Conservation (phyloP, 768 basidiomycete genomes). For the Trametes sanguinea region DNA sequence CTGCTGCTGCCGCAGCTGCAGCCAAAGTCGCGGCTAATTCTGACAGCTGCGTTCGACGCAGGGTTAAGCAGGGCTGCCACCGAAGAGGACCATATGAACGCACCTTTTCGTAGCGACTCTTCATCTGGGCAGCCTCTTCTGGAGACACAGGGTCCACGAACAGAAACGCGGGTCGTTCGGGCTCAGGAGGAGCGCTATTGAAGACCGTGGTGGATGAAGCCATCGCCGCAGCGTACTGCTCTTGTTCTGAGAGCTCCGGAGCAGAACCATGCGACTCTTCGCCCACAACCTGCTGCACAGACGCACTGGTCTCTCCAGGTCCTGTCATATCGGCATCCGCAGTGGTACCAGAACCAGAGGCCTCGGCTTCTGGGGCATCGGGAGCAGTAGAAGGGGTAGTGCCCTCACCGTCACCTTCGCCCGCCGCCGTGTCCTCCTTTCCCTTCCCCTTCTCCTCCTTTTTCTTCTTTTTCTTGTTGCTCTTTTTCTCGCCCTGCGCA, state of each 20-base stretch:
- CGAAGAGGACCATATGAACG: background rate
- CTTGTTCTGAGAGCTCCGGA: background rate
- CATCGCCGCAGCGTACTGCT: background rate
- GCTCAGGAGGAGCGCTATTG: background rate
- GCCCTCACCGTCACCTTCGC: background rate
- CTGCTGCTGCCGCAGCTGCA: background rate
- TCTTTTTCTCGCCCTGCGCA: background rate
- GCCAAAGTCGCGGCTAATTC: background rate
- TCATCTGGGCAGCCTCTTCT: constrained; percentile 9
- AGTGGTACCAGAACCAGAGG: background rate
- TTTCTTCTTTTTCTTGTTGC: constrained; percentile 11
- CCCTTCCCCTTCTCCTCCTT: constrained; percentile 11
- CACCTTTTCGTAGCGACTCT: constrained; percentile 3
- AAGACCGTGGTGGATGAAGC: background rate
- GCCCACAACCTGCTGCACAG: background rate
- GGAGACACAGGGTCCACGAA: constrained; percentile 27
- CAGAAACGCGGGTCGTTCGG: constrained; percentile 8
- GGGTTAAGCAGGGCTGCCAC: background rate
- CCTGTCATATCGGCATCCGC: background rate
- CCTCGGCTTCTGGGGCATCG: too few species aligned
- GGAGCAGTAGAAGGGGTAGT: background rate
- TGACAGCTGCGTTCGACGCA: background rate
- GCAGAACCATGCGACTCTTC: background rate
- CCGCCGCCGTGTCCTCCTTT: background rate
- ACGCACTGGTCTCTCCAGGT: background rate